A percentile compares a stretch with the other conserved stretches of the same genome.
These are phyloP conservation scores for Colletotrichum australisinense DNA, from an alignment of 2,329 filamentous ascomycete species.

Conservation along the genomic window DNA sequence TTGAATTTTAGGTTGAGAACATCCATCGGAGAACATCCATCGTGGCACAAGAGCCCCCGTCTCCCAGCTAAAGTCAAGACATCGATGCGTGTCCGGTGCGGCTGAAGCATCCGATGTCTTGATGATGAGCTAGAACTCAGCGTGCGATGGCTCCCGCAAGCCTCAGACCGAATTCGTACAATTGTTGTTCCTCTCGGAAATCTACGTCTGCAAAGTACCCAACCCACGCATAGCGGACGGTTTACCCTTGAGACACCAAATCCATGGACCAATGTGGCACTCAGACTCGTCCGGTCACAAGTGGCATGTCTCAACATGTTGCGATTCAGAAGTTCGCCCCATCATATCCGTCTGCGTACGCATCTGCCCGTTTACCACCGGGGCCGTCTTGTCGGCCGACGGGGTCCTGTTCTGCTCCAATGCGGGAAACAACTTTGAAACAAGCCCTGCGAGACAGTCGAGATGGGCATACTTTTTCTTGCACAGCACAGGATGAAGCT, in stretches of 20 bases:
- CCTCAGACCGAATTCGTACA: background rate
- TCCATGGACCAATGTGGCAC: conserved; percentile 1
- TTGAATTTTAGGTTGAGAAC: conserved; percentile 12
- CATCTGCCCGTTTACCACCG: background rate
- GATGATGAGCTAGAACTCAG: background rate
- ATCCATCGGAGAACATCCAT: background rate
- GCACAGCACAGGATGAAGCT: background rate
- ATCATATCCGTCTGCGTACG: background rate
- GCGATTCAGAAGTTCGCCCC: conserved; percentile 18
- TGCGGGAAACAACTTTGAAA: conserved; percentile 30
- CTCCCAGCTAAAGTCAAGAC: background rate
- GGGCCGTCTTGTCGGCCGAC: conserved; percentile 26
- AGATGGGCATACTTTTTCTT: conserved; percentile 7
- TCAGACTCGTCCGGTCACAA: conserved; percentile 13
- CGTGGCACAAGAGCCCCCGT: conserved; percentile 5
- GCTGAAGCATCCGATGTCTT: background rate
- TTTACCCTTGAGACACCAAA: conserved; percentile 7
- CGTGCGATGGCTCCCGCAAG: background rate
- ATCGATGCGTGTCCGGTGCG: background rate
- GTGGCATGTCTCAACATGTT: conserved; percentile 14
- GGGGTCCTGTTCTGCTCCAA: conserved; percentile 1
- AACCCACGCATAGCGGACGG: background rate
- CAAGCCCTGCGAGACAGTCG: conserved; percentile 18
- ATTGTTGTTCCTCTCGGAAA: background rate
- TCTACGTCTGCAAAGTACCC: background rate